Evolutionary conservation across 495 filamentous ascomycete genomes (phyloP).

Genomic region (Penicillium nucicola): DNA sequence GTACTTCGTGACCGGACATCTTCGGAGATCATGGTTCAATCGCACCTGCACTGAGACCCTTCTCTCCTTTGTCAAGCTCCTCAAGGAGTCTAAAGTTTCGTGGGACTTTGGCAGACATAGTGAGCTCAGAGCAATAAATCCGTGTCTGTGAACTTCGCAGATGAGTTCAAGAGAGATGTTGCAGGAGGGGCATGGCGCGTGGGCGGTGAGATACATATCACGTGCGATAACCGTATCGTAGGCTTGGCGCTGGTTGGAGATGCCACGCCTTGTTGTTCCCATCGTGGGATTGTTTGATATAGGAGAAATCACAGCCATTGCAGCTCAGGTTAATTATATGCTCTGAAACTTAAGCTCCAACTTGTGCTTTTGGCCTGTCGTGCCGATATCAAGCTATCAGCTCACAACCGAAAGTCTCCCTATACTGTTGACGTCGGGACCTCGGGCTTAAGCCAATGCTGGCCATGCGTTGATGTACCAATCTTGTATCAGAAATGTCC

Average conservation of each 20-base stretch:
- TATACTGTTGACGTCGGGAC: slow-evolving; percentile 15
- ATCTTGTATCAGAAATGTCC: slow-evolving; percentile 63
- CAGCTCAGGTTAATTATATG: not conserved
- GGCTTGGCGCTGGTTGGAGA: slow-evolving; percentile 36
- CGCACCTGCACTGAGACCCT: slow-evolving; percentile 87
- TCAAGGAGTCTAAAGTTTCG: slow-evolving; percentile 94
- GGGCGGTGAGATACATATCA: slow-evolving; percentile 16
- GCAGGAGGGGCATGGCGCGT: slow-evolving; percentile 23
- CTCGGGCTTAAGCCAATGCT: slow-evolving; percentile 15
- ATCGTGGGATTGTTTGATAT: not conserved
- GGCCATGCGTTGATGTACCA: slow-evolving; percentile 36
- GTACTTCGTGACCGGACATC: not conserved
- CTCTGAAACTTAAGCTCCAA: not conserved
- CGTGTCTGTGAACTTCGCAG: not conserved
- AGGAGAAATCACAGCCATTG: not conserved
- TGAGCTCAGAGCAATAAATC: slow-evolving; percentile 12
- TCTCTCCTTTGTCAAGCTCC: slow-evolving; percentile 98
- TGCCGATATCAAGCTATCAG: not conserved
- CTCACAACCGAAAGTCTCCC: slow-evolving; percentile 4
- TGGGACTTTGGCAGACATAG: slow-evolving; percentile 80
- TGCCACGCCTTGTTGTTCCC: slow-evolving; percentile 15
- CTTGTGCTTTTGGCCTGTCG: not conserved
- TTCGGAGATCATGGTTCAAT: slow-evolving; percentile 1
- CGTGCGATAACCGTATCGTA: slow-evolving; percentile 34
- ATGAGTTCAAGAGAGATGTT: slow-evolving; percentile 4